Evolutionary conservation across 306 rosid species (phyloP).

Genomic region (Mimosa bimucronata): DNA sequence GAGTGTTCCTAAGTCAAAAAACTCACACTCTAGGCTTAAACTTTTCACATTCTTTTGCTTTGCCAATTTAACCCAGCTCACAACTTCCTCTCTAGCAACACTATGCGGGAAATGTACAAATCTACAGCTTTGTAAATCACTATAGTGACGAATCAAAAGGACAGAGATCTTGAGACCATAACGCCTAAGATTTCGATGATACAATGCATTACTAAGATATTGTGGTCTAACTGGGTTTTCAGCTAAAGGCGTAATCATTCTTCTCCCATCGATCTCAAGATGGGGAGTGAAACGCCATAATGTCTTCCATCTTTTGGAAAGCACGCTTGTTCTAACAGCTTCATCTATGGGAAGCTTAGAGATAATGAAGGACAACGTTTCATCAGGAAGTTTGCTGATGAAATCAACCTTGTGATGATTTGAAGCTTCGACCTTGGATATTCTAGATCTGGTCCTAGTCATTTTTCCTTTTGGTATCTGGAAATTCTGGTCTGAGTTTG

Average conservation of each 20-base stretch:
- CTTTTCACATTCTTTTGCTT: not conserved
- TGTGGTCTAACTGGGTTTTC: not conserved
- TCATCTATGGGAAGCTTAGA: constrained; percentile 15
- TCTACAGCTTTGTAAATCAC: not conserved
- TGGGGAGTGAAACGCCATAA: constrained; percentile 1
- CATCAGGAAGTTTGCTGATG: constrained; percentile 21
- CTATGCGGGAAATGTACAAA: not conserved
- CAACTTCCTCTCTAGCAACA: not conserved
- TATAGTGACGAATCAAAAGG: not conserved
- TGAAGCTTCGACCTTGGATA: not conserved
- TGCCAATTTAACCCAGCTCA: not conserved
- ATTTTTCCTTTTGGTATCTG: not conserved
- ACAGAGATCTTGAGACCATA: not conserved
- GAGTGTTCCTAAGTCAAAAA: not conserved
- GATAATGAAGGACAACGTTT: not conserved
- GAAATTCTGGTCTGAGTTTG: not conserved
- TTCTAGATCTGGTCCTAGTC: not conserved
- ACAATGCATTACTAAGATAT: not conserved
- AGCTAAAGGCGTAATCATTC: constrained; percentile 8
- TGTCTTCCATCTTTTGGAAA: constrained; percentile 18
- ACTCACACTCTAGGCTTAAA: constrained; percentile 26
- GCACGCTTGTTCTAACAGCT: constrained; percentile 29
- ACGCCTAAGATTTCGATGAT: not conserved
- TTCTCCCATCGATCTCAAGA: constrained; percentile 3
- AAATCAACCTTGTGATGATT: not conserved